Percentiles rank a stretch among this genome's conserved stretches.
Conservation (phyloP, 2,329 filamentous ascomycete species). For the Periconia digitata region DNA sequence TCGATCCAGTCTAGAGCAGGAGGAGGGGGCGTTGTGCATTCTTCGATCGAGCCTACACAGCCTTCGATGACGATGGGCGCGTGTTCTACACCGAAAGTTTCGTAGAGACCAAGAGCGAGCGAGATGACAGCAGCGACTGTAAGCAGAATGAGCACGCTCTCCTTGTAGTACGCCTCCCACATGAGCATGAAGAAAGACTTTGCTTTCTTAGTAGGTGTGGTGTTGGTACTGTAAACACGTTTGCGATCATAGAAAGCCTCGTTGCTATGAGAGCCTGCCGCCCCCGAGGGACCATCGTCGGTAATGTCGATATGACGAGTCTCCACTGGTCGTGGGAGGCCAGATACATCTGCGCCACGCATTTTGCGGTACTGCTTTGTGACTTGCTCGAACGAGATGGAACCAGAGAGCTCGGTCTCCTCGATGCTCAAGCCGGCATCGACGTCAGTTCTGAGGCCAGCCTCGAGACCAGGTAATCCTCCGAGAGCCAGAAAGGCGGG, state of each 20-base stretch:
- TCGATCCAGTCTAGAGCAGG: constrained; percentile 45
- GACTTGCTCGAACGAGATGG: constrained; percentile 52
- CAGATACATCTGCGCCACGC: constrained; percentile 12
- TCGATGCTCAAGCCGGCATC: constrained; percentile 52
- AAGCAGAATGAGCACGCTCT: constrained; percentile 70
- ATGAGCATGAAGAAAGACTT: constrained; percentile 61
- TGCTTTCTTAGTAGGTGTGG: constrained; percentile 63
- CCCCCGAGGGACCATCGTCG: constrained; percentile 9
- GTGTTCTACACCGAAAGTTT: constrained; percentile 55
- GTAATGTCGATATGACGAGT: constrained; percentile 14
- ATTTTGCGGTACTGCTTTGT: constrained; percentile 36
- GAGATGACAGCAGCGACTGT: constrained; percentile 71
- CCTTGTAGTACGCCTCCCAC: constrained; percentile 72
- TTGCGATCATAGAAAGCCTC: constrained; percentile 54
- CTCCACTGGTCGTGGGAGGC: constrained; percentile 14
- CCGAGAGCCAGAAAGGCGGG: constrained; percentile 54
- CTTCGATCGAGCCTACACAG: too few relatives aligned
- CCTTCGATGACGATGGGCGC: constrained; percentile 42
- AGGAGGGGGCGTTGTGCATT: too few relatives aligned
- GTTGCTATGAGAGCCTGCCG: constrained; percentile 7
- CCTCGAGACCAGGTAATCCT: constrained; percentile 53
- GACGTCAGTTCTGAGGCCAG: constrained; percentile 52
- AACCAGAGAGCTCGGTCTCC: constrained; percentile 48
- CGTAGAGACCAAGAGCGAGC: constrained; percentile 67
- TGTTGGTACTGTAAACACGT: constrained; percentile 61